phyloP scores from a whole-genome alignment of 495 filamentous ascomycete species.

The Penicillium herquei region DNA sequence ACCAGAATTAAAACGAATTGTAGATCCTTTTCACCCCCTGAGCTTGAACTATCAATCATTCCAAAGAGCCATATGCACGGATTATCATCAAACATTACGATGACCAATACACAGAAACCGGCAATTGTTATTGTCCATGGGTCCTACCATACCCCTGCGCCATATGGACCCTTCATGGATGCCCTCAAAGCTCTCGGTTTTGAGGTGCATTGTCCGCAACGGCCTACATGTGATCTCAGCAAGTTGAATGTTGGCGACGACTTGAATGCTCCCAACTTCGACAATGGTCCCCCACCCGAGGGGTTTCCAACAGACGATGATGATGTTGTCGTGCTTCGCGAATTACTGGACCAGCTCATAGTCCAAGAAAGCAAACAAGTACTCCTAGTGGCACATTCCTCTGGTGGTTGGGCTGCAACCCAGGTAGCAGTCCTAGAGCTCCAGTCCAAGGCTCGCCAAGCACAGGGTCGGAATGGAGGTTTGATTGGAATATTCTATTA shows the following conservation, averaged over 20 bases:
- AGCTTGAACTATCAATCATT: too few species aligned
- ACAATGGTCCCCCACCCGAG: slow-evolving; percentile 3
- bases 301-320: neutral
- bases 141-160: slow-evolving; percentile 33
- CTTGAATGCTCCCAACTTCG: slow-evolving; percentile 23
- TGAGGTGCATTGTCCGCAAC: slow-evolving; percentile 34
- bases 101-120: neutral
- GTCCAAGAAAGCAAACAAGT: slow-evolving; percentile 26
- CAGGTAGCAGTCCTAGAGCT: slow-evolving; percentile 28
- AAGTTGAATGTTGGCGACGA: slow-evolving; percentile 31
- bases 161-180: slow-evolving; percentile 29
- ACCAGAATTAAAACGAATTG: too few species aligned
- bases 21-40: too few species aligned
- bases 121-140: slow-evolving; percentile 34
- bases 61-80: too few species aligned
- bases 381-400: slow-evolving; percentile 29
- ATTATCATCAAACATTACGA: neutral
- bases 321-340: neutral
- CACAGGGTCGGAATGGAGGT: slow-evolving; percentile 25
- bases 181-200: slow-evolving; percentile 20
- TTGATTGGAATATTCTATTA: slow-evolving; percentile 36
- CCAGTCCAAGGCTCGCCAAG: slow-evolving; percentile 17
- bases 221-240: slow-evolving; percentile 29
- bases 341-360: slow-evolving; percentile 13
- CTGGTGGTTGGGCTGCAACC: slow-evolving; percentile 35